phyloP scores from a whole-genome alignment of 164 flowering plant species.

The Annona cherimola region DNA sequence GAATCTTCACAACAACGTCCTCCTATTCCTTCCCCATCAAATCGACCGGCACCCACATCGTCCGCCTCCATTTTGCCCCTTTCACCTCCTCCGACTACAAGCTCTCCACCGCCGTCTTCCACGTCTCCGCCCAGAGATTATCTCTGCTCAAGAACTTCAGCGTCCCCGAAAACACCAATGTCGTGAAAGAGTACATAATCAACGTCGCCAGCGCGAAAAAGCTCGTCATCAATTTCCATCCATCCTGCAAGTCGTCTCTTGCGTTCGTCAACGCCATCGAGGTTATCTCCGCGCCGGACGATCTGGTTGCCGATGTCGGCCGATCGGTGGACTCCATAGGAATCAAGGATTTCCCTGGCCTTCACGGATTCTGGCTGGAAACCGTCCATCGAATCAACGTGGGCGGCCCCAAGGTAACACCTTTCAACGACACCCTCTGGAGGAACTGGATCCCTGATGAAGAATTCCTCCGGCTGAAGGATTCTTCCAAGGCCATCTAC shows the following conservation, averaged over 20 bases:
- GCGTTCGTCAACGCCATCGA: slow-evolving; percentile 79
- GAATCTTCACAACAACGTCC: slow-evolving; percentile 6
- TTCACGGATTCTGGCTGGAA: slow-evolving; percentile 43
- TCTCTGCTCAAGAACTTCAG: slow-evolving; percentile 8
- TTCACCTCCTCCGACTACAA: slow-evolving; percentile 2
- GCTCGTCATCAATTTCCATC: slow-evolving; percentile 49
- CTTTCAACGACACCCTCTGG: slow-evolving; percentile 58
- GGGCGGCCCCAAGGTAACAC: slow-evolving; percentile 63
- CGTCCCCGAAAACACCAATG: background rate
- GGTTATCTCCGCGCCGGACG: slow-evolving; percentile 66
- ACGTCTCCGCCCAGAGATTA: slow-evolving; percentile 8
- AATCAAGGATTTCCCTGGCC: slow-evolving; percentile 24
- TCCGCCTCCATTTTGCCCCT: slow-evolving; percentile 12
- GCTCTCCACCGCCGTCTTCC: slow-evolving; percentile 5
- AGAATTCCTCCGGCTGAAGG: slow-evolving; percentile 1
- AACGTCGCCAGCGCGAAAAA: background rate
- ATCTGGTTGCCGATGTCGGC: slow-evolving; percentile 47
- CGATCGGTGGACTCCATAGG: slow-evolving; percentile 8
- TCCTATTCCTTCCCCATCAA: slow-evolving; percentile 8
- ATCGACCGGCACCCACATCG: slow-evolving; percentile 6
- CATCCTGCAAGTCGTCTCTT: slow-evolving; percentile 40
- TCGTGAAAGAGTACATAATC: slow-evolving; percentile 13
- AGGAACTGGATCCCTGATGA: slow-evolving; percentile 74
- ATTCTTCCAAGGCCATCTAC: slow-evolving; percentile 4
- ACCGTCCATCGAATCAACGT: slow-evolving; percentile 66